A percentile compares a stretch with the other conserved stretches of the same genome.
Conservation (phyloP, 345 rosid genomes). For the Aegle marmelos region DNA sequence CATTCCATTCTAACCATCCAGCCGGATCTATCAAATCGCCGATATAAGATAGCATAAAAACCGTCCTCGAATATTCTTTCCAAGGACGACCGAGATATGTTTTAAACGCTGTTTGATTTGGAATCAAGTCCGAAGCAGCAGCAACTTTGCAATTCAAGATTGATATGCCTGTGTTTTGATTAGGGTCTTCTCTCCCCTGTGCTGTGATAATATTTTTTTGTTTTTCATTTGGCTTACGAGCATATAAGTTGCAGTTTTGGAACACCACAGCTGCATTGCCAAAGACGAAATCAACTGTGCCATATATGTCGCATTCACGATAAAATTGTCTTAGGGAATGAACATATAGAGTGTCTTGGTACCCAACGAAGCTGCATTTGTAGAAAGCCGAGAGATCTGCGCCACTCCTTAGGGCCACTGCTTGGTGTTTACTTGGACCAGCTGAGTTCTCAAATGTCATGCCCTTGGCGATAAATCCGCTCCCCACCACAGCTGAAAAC, state of each 20-base stretch:
- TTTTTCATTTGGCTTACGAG: conserved; percentile 55
- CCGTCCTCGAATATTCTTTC: conserved; percentile 75
- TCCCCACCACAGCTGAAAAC: conserved; percentile 60
- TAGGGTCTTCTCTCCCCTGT: conserved; percentile 59
- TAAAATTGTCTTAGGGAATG: conserved; percentile 71
- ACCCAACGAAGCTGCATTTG: conserved; percentile 63
- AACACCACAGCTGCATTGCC: conserved; percentile 75
- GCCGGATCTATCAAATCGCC: conserved; percentile 64
- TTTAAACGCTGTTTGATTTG: conserved; percentile 40
- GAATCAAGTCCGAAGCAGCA: conserved; percentile 62
- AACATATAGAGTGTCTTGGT: conserved; percentile 78
- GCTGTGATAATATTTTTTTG: conserved; percentile 69
- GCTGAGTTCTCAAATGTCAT: conserved; percentile 75
- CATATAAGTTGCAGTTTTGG: conserved; percentile 67
- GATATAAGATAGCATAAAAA: conserved; percentile 43
- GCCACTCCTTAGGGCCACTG: conserved; percentile 71
- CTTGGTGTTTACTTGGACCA: conserved; percentile 80
- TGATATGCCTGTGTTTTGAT: conserved; percentile 64
- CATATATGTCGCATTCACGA: conserved; percentile 71
- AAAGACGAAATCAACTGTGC: conserved; percentile 70
- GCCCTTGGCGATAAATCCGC: conserved; percentile 72
- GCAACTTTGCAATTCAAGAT: conserved; percentile 56
- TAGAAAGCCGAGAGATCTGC: conserved; percentile 75
- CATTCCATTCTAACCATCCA: conserved; percentile 78
- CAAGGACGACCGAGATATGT: conserved; percentile 81